Evolutionary conservation across 768 basidiomycete species (phyloP), one percentile per base, ranked within the genome.

Genomic region (Mycena alexandri): DNA sequence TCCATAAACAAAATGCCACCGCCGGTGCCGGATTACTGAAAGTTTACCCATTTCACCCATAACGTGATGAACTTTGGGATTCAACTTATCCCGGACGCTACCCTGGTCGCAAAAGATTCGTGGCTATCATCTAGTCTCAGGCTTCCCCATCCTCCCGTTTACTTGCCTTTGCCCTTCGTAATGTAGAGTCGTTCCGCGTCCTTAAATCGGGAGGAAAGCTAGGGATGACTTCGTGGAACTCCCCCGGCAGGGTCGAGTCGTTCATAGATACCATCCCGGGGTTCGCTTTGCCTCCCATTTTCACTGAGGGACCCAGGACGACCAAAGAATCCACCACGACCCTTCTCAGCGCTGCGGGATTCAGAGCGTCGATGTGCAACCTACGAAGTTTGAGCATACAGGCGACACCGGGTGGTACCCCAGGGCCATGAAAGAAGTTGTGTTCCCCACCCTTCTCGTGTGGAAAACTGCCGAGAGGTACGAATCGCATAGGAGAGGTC

Each of bases 1-100:
- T n/a, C n/a, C n/a, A n/a, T n/a, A n/a, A n/a, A n/a, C n/a, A n/a
- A n/a, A n/a, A n/a, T n/a, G n/a, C n/a, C n/a, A n/a, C n/a, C n/a
- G n/a, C n/a, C n/a, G n/a, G n/a, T n/a, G n/a, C n/a, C n/a, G n/a
- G n/a, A n/a, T n/a, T n/a, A n/a, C n/a, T n/a, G n/a, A n/a, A n/a
- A n/a, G n/a, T n/a, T n/a, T n/a, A n/a, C n/a, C 42, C 38, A 62
- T 22, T 67, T 67, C 60, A 67, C 66, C 9, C 66, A 67, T 41
- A 43, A 38, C 34, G 9, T 62, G 36, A 67, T 62, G 54, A 67
- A 62, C 19, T 67, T 67, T 33, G 66, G 60, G 14, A 55, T 65
- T 9, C 66, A 67, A 29, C 8, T 62, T n/a, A 62, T 67, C 21
- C 60, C 66, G 42, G 48, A 67, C 42, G 33, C 12, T 16, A 24